Evolutionary conservation across 75 land plant species (phyloP).

Genomic region (Pinus taeda): DNA sequence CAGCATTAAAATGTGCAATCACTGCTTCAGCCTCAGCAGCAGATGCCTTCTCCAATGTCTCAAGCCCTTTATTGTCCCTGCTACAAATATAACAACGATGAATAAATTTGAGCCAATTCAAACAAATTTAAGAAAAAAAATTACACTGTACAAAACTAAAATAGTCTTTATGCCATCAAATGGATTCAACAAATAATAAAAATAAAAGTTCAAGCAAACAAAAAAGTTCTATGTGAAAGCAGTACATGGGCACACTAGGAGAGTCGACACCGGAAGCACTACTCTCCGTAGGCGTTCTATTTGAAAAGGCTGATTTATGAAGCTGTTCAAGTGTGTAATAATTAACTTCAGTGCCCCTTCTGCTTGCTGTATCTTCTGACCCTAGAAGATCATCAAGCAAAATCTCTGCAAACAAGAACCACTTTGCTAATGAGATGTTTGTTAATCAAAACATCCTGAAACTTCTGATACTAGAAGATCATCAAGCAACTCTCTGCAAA

Average conservation of each 20-base stretch:
- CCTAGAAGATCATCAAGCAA: constrained; percentile 71
- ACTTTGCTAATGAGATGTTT: constrained; percentile 3
- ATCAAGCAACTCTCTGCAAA: constrained; percentile 65
- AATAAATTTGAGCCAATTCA: constrained; percentile 2
- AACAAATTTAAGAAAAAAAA: neutral
- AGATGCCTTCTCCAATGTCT: constrained; percentile 66
- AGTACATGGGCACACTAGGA: constrained; percentile 29
- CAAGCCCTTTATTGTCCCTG: constrained; percentile 49
- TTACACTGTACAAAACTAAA: neutral
- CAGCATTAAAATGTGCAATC: constrained; percentile 62
- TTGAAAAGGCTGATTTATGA: neutral
- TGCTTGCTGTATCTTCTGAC: neutral
- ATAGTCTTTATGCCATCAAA: neutral
- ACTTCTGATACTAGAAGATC: constrained; percentile 78
- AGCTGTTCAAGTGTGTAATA: constrained; percentile 17
- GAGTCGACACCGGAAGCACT: constrained; percentile 10
- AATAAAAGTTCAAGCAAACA: neutral
- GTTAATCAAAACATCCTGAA: neutral
- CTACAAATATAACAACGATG: constrained; percentile 3
- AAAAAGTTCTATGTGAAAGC: neutral
- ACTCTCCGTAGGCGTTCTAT: constrained; percentile 4
- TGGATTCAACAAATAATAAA: neutral
- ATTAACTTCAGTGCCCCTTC: neutral
- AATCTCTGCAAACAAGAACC: constrained; percentile 38
- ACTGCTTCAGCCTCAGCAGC: constrained; percentile 90